phyloP scores from a whole-genome alignment of 139 green algal species.

The Monoraphidium neglectum region DNA sequence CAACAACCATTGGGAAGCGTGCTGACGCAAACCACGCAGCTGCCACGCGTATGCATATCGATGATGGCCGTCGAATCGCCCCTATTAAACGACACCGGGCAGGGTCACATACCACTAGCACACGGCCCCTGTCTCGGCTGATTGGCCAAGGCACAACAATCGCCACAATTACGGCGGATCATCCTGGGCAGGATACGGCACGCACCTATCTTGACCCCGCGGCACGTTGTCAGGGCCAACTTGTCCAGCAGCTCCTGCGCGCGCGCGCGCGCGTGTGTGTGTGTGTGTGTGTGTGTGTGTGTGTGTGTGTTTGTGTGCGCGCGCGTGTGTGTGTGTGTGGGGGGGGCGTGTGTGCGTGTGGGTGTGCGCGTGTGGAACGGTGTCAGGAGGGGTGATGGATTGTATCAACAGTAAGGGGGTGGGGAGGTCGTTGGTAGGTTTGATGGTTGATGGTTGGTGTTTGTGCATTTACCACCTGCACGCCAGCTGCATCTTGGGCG shows the following conservation, averaged over 20 bases:
- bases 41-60: not conserved
- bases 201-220: not conserved
- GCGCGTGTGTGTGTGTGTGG: too few relatives aligned
- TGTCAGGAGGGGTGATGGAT: too few relatives aligned
- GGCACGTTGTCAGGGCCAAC: conserved; percentile 26
- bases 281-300: too few relatives aligned
- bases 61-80: not conserved
- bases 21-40: not conserved
- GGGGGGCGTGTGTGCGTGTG: not conserved
- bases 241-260: conserved; percentile 24
- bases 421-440: too few relatives aligned
- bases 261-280: too few relatives aligned
- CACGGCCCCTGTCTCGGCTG: too few relatives aligned
- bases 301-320: not conserved
- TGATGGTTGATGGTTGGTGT: too few relatives aligned
- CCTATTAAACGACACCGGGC: not conserved
- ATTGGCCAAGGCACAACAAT: not conserved
- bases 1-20: not conserved
- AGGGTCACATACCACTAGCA: not conserved
- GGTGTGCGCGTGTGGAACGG: too few relatives aligned
- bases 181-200: not conserved
- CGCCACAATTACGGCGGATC: not conserved
- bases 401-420: too few relatives aligned
- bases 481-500: too few relatives aligned
- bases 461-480: too few relatives aligned